Evolutionary conservation across 176 grass and related monocot species (phyloP).

Genomic region (Ampelocalamus luodianensis): DNA sequence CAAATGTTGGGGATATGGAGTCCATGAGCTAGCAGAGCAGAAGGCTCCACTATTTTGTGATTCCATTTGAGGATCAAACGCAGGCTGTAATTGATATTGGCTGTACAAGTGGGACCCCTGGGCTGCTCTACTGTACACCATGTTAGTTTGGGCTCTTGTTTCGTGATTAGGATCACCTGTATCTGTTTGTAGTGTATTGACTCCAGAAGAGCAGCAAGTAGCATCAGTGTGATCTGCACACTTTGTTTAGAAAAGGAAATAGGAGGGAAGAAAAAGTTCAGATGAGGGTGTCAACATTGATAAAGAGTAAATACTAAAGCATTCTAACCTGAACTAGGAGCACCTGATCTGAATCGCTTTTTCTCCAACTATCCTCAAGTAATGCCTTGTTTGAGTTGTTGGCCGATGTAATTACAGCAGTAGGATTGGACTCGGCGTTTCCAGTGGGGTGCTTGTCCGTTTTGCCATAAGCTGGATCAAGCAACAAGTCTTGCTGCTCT

Average conservation of each 20-base stretch:
- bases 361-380: neutral
- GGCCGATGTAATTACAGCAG: neutral
- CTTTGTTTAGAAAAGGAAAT: constrained; percentile 38
- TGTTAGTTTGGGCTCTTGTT: neutral
- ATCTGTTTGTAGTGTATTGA: constrained; percentile 21
- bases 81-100: neutral
- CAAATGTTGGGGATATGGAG: constrained; percentile 37
- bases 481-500: constrained; percentile 21
- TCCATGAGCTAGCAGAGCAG: neutral
- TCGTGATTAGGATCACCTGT: constrained; percentile 1
- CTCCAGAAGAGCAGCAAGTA: constrained; percentile 4
- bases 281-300: neutral
- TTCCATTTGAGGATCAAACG: constrained; percentile 18
- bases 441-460: constrained; percentile 19
- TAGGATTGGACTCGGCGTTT: neutral
- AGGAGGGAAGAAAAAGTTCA: neutral
- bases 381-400: constrained; percentile 12
- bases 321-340: constrained; percentile 37
- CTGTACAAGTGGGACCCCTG: neutral
- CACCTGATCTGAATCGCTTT: neutral
- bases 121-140: neutral
- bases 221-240: constrained; percentile 1
- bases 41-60: constrained; percentile 24
- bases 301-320: neutral
- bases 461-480: constrained; percentile 12